Evolutionary conservation across 176 grass and related monocot genomes (phyloP).

Genomic region (Rhynchospora breviuscula): DNA sequence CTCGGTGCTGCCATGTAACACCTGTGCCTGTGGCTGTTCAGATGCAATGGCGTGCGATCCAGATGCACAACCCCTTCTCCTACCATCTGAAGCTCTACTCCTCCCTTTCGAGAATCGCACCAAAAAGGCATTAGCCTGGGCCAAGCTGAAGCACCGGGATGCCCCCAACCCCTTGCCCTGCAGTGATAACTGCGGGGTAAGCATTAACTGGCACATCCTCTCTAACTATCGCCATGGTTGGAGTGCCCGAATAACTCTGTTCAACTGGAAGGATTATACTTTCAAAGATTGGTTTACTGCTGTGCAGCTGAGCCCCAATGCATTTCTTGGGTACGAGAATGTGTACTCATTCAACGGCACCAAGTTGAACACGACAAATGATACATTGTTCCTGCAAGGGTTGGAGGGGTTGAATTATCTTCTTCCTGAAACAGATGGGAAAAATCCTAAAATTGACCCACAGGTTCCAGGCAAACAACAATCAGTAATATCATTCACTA

Average conservation of each 20-base stretch:
- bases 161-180: slow-evolving; percentile 53
- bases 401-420: slow-evolving; percentile 51
- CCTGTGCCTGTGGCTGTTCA: slow-evolving; percentile 70
- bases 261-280: slow-evolving; percentile 95
- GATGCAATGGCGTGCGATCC: slow-evolving; percentile 48
- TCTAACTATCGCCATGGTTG: slow-evolving; percentile 78
- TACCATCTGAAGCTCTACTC: slow-evolving; percentile 71
- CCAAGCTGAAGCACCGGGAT: slow-evolving; percentile 63
- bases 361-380: slow-evolving; percentile 29
- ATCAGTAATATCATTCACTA: slow-evolving; percentile 68
- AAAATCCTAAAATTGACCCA: slow-evolving; percentile 5
- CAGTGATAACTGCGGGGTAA: slow-evolving; percentile 66
- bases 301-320: slow-evolving; percentile 43
- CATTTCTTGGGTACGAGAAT: slow-evolving; percentile 66
- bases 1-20: slow-evolving; percentile 67
- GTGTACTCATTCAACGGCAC: slow-evolving; percentile 91
- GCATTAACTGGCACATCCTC: slow-evolving; percentile 88
- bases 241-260: slow-evolving; percentile 70
- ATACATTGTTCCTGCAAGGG: slow-evolving; percentile 86
- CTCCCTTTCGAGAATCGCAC: slow-evolving; percentile 60
- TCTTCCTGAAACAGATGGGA: slow-evolving; percentile 40
- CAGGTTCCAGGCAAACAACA: slow-evolving; percentile 84
- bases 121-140: slow-evolving; percentile 64
- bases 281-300: slow-evolving; percentile 95
- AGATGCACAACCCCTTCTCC: slow-evolving; percentile 36